Conservation (phyloP, 2,329 filamentous ascomycete genomes). For the Fusarium floridanum region DNA sequence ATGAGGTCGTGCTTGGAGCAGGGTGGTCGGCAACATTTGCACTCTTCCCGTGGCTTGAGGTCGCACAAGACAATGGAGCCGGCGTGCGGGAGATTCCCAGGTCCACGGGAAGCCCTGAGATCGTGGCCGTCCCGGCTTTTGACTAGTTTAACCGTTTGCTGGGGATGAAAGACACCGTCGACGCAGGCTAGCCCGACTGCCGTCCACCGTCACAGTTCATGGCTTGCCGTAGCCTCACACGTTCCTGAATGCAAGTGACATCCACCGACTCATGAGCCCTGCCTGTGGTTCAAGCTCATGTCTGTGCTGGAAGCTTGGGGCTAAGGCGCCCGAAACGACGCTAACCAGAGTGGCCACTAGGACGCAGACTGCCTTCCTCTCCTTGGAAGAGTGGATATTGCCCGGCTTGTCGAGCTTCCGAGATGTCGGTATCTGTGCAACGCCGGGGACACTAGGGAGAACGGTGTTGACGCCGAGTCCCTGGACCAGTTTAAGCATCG, state of each 20-base stretch:
- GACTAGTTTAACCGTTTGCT: constrained; percentile 42
- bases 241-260: constrained; percentile 50
- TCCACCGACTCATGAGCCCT: constrained; percentile 44
- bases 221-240: constrained; percentile 49
- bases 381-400: constrained; percentile 43
- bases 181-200: constrained; percentile 43
- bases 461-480: constrained; percentile 13
- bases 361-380: constrained; percentile 23
- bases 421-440: constrained; percentile 44
- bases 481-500: constrained; percentile 1
- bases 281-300: constrained; percentile 32
- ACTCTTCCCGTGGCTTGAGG: constrained; percentile 17
- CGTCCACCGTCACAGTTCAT: constrained; percentile 44
- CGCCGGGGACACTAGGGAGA: constrained; percentile 17
- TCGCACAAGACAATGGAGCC: constrained; percentile 33
- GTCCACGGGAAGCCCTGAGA: constrained; percentile 43
- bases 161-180: constrained; percentile 44
- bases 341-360: constrained; percentile 34
- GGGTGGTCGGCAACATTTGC: constrained; percentile 21
- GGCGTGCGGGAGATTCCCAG: constrained; percentile 47
- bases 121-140: constrained; percentile 43
- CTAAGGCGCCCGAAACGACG: constrained; percentile 37
- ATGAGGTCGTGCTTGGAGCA: constrained; percentile 10
- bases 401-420: constrained; percentile 46
- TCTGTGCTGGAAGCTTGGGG: constrained; percentile 32